Evolutionary conservation across 1,284 basidiomycete genomes (phyloP), one percentile per base, ranked within the genome.

Genomic region (Golubevia pallescens): DNA sequence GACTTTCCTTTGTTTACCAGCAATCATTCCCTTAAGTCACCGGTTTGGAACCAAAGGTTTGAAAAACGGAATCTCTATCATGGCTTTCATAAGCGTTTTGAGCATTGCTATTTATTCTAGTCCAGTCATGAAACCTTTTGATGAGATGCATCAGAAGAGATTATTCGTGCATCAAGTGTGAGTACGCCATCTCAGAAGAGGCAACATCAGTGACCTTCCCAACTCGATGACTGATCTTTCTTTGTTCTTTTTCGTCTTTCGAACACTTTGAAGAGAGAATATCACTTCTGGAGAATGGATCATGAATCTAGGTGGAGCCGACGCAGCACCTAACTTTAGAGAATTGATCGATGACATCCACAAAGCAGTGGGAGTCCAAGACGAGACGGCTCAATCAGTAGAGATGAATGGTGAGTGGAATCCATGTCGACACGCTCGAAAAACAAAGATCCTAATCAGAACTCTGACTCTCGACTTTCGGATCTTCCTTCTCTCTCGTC

Each of bases 91-190:
- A 19, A 70, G 80, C 0, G 68, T 67, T 16, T 67, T 67, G 5
- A 62, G 73, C 20, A 73, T 78, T 58, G 78, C 76, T 4, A 69
- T 84, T 5, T 85, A 79, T 61, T 74, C 81, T 6, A 42, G 34
- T 32, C 77, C 74, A 3, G 68, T 59, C 4, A 67, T 76, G 61
- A 58, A 66, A 51, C 67, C 78, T n/a, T 85, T 84, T 51, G 78
- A 84, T 63, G 68, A 63, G 53, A 64, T 61, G 4, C 80, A 84
- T 55, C 83, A 81, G 1, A 79, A 84, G 61, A 74, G 83, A n/a
- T 64, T 84, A 23, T 78, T 84, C 19, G 75, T 84, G 2, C 80
- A 85, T 58, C 78, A 82, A 61, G 75, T 78, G n/a, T 28, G 28
- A 28, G 28, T 28, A 28, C 6, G 6, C 28, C 2, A 28, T 28